Conservation (phyloP, 441 rosid species). For the Erysimum cheiri region DNA sequence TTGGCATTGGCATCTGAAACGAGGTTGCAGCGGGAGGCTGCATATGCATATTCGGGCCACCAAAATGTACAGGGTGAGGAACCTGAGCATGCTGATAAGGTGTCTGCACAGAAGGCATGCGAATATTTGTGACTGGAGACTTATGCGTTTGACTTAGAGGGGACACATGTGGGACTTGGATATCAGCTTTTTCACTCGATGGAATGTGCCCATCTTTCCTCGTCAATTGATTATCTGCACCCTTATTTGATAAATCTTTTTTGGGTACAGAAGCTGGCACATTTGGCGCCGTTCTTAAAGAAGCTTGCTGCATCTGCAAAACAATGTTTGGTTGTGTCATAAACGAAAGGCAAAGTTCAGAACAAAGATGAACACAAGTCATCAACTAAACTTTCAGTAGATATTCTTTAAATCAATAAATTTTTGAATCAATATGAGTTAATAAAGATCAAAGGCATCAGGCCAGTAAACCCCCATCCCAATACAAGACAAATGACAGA, state of each 20-base stretch:
- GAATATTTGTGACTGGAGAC: conserved; percentile 56
- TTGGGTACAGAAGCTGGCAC: conserved; percentile 67
- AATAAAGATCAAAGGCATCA: conserved; percentile 4
- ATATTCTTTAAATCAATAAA: background rate
- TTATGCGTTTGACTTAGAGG: conserved; percentile 66
- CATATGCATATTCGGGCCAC: conserved; percentile 73
- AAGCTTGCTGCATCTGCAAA: conserved; percentile 76
- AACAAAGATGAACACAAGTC: conserved; percentile 8
- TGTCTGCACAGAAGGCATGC: conserved; percentile 75
- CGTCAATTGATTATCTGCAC: conserved; percentile 54
- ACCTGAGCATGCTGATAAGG: conserved; percentile 74
- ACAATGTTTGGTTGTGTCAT: conserved; percentile 30
- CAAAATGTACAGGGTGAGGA: conserved; percentile 65
- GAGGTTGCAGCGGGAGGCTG: conserved; percentile 76
- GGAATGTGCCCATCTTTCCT: conserved; percentile 55
- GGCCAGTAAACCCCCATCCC: conserved; percentile 11
- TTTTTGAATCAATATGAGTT: background rate
- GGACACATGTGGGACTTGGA: conserved; percentile 56
- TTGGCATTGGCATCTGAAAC: conserved; percentile 76
- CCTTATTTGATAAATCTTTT: conserved; percentile 65
- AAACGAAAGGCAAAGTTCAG: conserved; percentile 18
- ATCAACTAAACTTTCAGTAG: conserved; percentile 2
- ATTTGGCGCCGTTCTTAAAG: conserved; percentile 58
- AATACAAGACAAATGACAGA: background rate
- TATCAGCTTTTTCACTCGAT: conserved; percentile 63